Evolutionary conservation across 2,329 filamentous ascomycete species (phyloP).

Genomic region (Penicillium psychrosexuale): DNA sequence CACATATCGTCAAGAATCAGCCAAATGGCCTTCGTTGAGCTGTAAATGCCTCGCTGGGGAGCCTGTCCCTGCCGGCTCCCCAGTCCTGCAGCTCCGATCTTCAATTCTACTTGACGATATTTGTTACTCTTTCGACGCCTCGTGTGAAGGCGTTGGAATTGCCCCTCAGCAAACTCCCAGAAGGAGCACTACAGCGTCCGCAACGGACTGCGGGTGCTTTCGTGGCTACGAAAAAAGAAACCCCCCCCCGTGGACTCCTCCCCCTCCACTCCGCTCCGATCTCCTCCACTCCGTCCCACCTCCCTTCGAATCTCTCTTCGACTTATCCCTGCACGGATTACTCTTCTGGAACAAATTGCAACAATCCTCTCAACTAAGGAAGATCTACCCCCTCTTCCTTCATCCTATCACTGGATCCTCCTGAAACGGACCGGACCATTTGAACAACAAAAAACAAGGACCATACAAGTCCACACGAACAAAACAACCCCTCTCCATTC

Average conservation of each 20-base stretch:
- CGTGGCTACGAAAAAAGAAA: constrained; percentile 20
- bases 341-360: constrained; percentile 1
- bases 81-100: constrained; percentile 84
- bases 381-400: not conserved
- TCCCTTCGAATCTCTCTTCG: constrained; percentile 14
- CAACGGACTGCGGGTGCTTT: constrained; percentile 39
- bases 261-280: constrained; percentile 15
- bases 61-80: constrained; percentile 58
- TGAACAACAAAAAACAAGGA: not conserved
- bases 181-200: constrained; percentile 40
- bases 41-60: constrained; percentile 86
- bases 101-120: constrained; percentile 55
- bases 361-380: not conserved
- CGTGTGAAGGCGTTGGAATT: constrained; percentile 59
- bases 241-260: constrained; percentile 5
- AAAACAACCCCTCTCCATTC: not conserved
- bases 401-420: not conserved
- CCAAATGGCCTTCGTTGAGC: constrained; percentile 76
- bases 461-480: not conserved
- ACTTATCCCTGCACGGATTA: not conserved
- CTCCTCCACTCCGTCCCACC: constrained; percentile 14
- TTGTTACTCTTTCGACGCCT: constrained; percentile 53
- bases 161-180: constrained; percentile 43
- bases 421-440: not conserved
- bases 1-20: constrained; percentile 68